Conservation (phyloP, 768 basidiomycete species). For the Amanita rubescens region DNA sequence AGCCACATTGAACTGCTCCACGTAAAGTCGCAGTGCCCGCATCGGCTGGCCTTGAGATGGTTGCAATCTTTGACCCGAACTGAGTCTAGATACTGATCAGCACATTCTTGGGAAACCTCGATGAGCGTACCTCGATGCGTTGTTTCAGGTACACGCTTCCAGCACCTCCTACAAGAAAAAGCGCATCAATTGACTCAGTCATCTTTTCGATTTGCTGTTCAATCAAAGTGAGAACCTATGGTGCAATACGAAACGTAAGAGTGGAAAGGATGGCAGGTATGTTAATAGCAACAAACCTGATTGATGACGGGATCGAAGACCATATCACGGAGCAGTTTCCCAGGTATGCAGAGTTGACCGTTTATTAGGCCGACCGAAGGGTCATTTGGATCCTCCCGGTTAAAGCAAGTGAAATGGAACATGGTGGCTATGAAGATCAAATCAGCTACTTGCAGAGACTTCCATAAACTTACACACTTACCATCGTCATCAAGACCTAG, state of each 20-base stretch:
- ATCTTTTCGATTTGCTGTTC: slow-evolving; percentile 68
- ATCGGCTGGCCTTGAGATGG: slow-evolving; percentile 79
- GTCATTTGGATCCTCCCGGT: slow-evolving; percentile 77
- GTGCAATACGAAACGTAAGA: background rate
- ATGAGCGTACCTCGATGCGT: slow-evolving; percentile 66
- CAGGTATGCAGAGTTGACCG: slow-evolving; percentile 79
- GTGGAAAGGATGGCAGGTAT: background rate
- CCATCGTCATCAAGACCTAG: slow-evolving; percentile 69
- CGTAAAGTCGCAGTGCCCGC: slow-evolving; percentile 84
- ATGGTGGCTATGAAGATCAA: slow-evolving; percentile 47
- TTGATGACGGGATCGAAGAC: slow-evolving; percentile 89
- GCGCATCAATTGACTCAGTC: slow-evolving; percentile 68
- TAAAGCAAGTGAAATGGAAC: slow-evolving; percentile 90
- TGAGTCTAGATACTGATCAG: slow-evolving; percentile 38
- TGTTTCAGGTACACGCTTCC: slow-evolving; percentile 80
- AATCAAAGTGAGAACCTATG: slow-evolving; percentile 68
- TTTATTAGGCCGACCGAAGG: slow-evolving; percentile 72
- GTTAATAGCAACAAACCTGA: slow-evolving; percentile 40
- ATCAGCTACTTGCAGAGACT: background rate
- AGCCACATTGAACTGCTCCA: slow-evolving; percentile 80
- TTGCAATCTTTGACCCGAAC: slow-evolving; percentile 56
- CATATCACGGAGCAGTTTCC: slow-evolving; percentile 67
- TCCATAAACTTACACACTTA: slow-evolving; percentile 22
- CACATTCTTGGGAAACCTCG: slow-evolving; percentile 9
- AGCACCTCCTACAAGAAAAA: slow-evolving; percentile 84